phyloP scores from a whole-genome alignment of 1,284 basidiomycete genomes.

The Phylloboletellus chloephorus region DNA sequence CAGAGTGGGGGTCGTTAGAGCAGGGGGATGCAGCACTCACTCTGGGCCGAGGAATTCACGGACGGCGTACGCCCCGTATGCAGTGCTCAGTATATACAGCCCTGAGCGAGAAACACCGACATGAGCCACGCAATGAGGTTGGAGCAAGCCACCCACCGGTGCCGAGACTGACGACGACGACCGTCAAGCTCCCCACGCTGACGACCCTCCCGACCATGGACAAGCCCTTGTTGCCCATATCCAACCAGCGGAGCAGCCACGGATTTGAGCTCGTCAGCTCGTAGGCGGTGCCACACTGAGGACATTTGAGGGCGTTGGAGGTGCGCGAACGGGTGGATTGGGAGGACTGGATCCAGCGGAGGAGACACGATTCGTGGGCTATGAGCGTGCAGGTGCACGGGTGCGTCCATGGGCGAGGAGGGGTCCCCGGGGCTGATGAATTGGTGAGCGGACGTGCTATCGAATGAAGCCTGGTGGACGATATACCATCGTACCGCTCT shows the following conservation, averaged over 20 bases:
- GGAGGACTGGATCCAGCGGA: slow-evolving; percentile 69
- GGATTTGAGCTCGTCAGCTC: slow-evolving; percentile 62
- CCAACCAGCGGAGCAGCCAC: slow-evolving; percentile 43
- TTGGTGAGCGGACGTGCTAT: slow-evolving; percentile 1
- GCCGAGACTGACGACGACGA: slow-evolving; percentile 39
- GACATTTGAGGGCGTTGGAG: slow-evolving; percentile 66
- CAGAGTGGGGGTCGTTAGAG: not conserved
- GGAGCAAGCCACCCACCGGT: slow-evolving; percentile 32
- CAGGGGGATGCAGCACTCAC: slow-evolving; percentile 34
- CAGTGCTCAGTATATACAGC: slow-evolving; percentile 55
- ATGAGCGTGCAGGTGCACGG: slow-evolving; percentile 75
- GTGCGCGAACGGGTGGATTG: slow-evolving; percentile 49
- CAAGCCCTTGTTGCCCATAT: slow-evolving; percentile 44
- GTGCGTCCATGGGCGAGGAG: slow-evolving; percentile 62
- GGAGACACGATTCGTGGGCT: slow-evolving; percentile 71
- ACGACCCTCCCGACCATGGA: slow-evolving; percentile 47
- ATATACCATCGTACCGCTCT: slow-evolving; percentile 51
- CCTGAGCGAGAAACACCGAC: slow-evolving; percentile 38
- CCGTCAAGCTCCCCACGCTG: slow-evolving; percentile 42
- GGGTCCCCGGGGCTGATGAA: slow-evolving; percentile 37
- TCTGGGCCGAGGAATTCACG: slow-evolving; percentile 63
- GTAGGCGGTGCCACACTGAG: slow-evolving; percentile 66
- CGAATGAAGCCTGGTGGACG: not conserved
- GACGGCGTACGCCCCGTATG: slow-evolving; percentile 70
- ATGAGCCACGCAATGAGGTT: slow-evolving; percentile 3